Conservation (phyloP, 2,329 filamentous ascomycete species). For the Cryphonectria japonica region DNA sequence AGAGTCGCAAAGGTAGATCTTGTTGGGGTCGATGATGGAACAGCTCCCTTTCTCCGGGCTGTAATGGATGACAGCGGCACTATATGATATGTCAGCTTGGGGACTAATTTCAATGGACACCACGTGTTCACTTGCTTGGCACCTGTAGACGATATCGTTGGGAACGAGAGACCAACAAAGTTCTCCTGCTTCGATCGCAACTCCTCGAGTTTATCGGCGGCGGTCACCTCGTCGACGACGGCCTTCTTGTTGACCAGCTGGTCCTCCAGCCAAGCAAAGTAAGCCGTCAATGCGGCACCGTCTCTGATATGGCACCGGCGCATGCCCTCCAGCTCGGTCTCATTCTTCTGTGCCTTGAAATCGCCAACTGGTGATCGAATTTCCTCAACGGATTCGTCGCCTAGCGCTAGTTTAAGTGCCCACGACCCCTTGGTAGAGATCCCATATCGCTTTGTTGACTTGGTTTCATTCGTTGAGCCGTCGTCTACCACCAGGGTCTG, state of each 20-base stretch:
- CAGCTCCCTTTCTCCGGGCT: constrained; percentile 83
- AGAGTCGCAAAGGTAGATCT: constrained; percentile 94
- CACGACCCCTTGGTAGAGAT: constrained; percentile 91
- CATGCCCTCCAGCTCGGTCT: constrained; percentile 89
- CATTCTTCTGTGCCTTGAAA: constrained; percentile 93
- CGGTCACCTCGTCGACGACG: constrained; percentile 83
- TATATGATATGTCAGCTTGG: constrained; percentile 42
- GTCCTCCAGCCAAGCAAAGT: constrained; percentile 96
- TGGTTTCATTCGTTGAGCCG: constrained; percentile 30
- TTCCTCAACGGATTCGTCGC: constrained; percentile 83
- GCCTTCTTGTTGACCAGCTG: constrained; percentile 76
- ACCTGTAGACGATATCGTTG: constrained; percentile 94
- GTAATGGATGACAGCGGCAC: constrained; percentile 96
- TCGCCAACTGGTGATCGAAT: constrained; percentile 85
- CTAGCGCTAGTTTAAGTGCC: constrained; percentile 85
- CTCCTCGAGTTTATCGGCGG: constrained; percentile 86
- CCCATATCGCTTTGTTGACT: constrained; percentile 68
- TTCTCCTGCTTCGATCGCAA: constrained; percentile 69
- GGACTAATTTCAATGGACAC: not conserved
- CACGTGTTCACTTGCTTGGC: constrained; percentile 58
- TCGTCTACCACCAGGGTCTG: constrained; percentile 40
- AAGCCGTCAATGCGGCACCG: constrained; percentile 86
- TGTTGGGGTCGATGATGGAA: constrained; percentile 78
- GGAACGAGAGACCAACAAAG: constrained; percentile 90
- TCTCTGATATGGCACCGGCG: constrained; percentile 91